phyloP scores from a whole-genome alignment of 2,329 filamentous ascomycete genomes.

The Aureobasidium mangrovei region DNA sequence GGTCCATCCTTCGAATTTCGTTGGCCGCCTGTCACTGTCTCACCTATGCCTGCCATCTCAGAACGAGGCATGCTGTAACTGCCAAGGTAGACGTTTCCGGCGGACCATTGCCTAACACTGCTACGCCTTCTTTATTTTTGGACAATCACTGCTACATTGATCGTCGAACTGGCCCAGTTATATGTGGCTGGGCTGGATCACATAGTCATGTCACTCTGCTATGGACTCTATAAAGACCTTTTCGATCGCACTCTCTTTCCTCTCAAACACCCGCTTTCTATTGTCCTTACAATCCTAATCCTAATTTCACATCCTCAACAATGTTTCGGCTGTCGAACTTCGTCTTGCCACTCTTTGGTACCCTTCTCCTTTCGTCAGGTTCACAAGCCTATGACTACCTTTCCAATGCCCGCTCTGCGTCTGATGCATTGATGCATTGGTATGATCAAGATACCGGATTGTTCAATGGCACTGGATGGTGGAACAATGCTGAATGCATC shows the following conservation, averaged over 20 bases:
- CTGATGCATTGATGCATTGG: constrained; percentile 22
- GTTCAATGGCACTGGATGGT: constrained; percentile 45
- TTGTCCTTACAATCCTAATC: neutral
- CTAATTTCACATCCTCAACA: neutral
- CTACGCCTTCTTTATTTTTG: constrained; percentile 11
- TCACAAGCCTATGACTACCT: neutral
- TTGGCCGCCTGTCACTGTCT: constrained; percentile 10
- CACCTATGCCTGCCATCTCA: neutral
- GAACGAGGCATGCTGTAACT: constrained; percentile 11
- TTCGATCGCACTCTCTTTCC: neutral
- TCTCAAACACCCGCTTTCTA: neutral
- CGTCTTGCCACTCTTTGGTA: neutral
- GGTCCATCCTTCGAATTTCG: neutral
- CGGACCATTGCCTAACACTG: neutral
- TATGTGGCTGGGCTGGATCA: neutral
- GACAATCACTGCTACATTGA: neutral
- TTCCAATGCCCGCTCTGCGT: constrained; percentile 21
- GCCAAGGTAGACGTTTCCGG: constrained; percentile 2
- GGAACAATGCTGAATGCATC: constrained; percentile 62
- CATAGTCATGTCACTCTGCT: neutral
- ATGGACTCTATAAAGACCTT: constrained; percentile 2
- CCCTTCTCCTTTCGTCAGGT: neutral
- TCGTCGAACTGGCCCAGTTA: neutral
- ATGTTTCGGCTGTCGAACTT: constrained; percentile 1
- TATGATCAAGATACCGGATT: constrained; percentile 26